These are phyloP conservation scores for Suillus brevipes DNA, from an alignment of 768 basidiomycete species.

Conservation along the genomic window DNA sequence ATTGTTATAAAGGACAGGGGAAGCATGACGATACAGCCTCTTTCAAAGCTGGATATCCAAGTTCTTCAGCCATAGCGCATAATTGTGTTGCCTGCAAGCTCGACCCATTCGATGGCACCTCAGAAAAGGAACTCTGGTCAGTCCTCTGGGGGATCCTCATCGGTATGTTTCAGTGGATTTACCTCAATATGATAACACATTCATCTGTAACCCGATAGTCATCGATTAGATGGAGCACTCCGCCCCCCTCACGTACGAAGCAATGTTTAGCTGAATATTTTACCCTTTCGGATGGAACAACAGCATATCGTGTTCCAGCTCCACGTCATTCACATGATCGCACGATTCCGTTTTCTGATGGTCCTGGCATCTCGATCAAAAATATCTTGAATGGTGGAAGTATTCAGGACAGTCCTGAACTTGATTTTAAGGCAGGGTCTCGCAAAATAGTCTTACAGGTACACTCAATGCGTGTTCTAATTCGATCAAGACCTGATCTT, in stretches of 20 bases:
- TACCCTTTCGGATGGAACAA: background rate
- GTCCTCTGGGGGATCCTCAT: background rate
- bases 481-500: background rate
- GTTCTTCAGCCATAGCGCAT: no score
- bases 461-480: background rate
- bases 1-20: background rate
- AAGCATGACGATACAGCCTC: background rate
- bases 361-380: slow-evolving; percentile 22
- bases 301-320: slow-evolving; percentile 17
- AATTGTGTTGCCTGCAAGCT: no score
- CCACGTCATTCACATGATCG: slow-evolving; percentile 11
- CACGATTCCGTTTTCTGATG: slow-evolving; percentile 18
- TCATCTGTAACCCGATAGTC: background rate
- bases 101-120: background rate
- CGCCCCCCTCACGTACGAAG: background rate
- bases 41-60: background rate
- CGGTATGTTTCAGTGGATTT: background rate
- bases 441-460: background rate
- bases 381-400: slow-evolving; percentile 14
- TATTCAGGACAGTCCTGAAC: slow-evolving; percentile 13
- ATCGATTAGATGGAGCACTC: background rate
- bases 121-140: background rate
- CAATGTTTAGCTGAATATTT: background rate
- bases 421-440: background rate
- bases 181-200: no score